Evolutionary conservation across 2,329 filamentous ascomycete genomes (phyloP).

Genomic region (Nigrospora osmanthi): DNA sequence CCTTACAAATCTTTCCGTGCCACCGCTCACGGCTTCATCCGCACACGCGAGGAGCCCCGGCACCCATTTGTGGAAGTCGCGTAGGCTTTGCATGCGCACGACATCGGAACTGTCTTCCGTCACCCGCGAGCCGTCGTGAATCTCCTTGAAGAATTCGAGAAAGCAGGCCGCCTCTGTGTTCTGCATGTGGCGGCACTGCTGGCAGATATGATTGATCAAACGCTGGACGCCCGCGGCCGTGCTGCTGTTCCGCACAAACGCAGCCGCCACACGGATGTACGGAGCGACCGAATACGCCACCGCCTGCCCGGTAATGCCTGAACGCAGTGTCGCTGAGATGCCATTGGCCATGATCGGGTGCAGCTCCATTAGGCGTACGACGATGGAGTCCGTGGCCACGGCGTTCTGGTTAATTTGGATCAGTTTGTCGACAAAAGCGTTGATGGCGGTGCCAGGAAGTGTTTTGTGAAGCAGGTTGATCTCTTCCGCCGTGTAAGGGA

Average conservation of each 20-base stretch:
- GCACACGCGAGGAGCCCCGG: constrained; percentile 41
- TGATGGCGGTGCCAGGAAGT: constrained; percentile 28
- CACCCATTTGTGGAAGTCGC: constrained; percentile 37
- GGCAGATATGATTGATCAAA: constrained; percentile 34
- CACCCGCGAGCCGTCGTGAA: constrained; percentile 22
- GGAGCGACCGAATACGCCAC: constrained; percentile 39
- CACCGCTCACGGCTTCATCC: constrained; percentile 31
- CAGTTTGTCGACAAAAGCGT: constrained; percentile 59
- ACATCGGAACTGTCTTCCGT: constrained; percentile 16
- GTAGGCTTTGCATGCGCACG: constrained; percentile 21
- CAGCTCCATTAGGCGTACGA: constrained; percentile 47
- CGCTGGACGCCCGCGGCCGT: constrained; percentile 23
- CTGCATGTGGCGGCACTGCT: constrained; percentile 35
- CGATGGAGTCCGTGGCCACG: constrained; percentile 43
- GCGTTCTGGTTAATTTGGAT: constrained; percentile 53
- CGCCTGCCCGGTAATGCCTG: constrained; percentile 43
- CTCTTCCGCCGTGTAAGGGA: constrained; percentile 39
- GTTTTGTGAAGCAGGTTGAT: constrained; percentile 35
- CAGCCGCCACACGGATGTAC: constrained; percentile 48
- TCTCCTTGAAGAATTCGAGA: constrained; percentile 32
- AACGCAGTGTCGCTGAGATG: constrained; percentile 45
- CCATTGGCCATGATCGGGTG: constrained; percentile 40
- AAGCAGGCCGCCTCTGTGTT: constrained; percentile 41
- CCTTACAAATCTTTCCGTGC: constrained; percentile 35
- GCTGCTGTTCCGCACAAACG: constrained; percentile 40